A percentile compares a stretch with the other conserved stretches of the same genome.
Conservation (phyloP, 768 basidiomycete species). For the Suillus cothurnatus region DNA sequence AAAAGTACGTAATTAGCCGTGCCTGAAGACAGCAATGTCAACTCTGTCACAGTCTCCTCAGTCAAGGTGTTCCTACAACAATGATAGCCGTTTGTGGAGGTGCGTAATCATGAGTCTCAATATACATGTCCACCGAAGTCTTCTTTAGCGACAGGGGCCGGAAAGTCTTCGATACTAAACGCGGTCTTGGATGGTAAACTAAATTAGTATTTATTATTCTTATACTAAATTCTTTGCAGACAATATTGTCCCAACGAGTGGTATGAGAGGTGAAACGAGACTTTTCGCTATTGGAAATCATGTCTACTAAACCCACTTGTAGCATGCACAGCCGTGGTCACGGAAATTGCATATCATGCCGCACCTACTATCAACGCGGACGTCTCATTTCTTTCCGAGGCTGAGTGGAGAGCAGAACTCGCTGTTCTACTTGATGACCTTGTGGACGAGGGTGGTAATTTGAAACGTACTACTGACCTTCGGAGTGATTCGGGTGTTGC, state of each 20-base stretch:
- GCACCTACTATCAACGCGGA: constrained; percentile 60
- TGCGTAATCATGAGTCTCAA: constrained; percentile 19
- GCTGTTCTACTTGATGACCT: constrained; percentile 56
- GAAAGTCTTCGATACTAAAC: constrained; percentile 63
- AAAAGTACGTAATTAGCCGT: constrained; percentile 35
- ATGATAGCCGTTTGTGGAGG: constrained; percentile 69
- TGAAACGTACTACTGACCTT: constrained; percentile 54
- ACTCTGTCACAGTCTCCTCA: constrained; percentile 41
- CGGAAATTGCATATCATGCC: constrained; percentile 58
- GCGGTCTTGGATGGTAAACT: constrained; percentile 58
- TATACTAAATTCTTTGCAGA: constrained; percentile 33
- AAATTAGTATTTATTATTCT: constrained; percentile 3
- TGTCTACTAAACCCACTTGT: neutral
- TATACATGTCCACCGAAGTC: neutral
- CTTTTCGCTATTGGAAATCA: neutral
- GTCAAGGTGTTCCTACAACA: constrained; percentile 54
- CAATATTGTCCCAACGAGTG: constrained; percentile 66
- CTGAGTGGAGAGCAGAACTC: constrained; percentile 61
- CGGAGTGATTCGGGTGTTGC: constrained; percentile 63
- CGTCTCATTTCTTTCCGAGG: constrained; percentile 55
- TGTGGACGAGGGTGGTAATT: constrained; percentile 57
- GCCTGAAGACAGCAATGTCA: neutral
- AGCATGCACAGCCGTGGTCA: constrained; percentile 71
- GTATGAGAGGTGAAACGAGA: constrained; percentile 54
- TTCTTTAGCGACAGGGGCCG: constrained; percentile 56